Evolutionary conservation across 768 basidiomycete species (phyloP), one percentile per base, ranked within the genome.

Genomic region (Psilocybe sp.): DNA sequence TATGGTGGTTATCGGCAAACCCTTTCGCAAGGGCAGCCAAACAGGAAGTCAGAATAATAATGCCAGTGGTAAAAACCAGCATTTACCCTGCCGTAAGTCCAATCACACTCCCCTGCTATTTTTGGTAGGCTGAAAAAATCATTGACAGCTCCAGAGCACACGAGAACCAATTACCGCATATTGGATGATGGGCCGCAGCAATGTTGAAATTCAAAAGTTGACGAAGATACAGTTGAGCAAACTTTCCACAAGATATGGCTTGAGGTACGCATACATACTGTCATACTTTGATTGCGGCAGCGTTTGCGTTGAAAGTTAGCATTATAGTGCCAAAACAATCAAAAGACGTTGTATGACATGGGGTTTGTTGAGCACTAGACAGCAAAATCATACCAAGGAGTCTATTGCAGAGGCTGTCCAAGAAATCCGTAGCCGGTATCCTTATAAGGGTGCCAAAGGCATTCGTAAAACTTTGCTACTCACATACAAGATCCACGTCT

Each of bases 181-280:
- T 9, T 66, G 64, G 67, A 53, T 58, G 16, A 55, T 62, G 40
- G 38, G 52, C 0, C 55, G 58, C 16, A 63, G 52, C 9, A 63
- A 69, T 53, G 54, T 56, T 20, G 51, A 67, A 14, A 68, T 68
- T 20, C 28, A n/a, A n/a, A n/a, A n/a, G n/a, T 67, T 3, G 38
- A 40, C 0, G 38, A 48, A 23, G 47, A 67, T 2, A 28, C 37
- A 4, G 45, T 46, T 1, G 59, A 66, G 6, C 54, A 60, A n/a
- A 58, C 64, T 40, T 49, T 47, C 35, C 0, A 37, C 44, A 9
- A 28, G 40, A 9, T 65, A 65, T 56, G 60, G 60, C 2, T 50
- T 65, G 19, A 48, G 62, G 64, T 62, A 48, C 7, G 54, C 15
- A 49, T 33, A 40, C n/a, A n/a, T n/a, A n/a, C n/a, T n/a, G n/a